Evolutionary conservation across 2,329 filamentous ascomycete genomes (phyloP).

Genomic region (Ceratocystis eucalypticola): DNA sequence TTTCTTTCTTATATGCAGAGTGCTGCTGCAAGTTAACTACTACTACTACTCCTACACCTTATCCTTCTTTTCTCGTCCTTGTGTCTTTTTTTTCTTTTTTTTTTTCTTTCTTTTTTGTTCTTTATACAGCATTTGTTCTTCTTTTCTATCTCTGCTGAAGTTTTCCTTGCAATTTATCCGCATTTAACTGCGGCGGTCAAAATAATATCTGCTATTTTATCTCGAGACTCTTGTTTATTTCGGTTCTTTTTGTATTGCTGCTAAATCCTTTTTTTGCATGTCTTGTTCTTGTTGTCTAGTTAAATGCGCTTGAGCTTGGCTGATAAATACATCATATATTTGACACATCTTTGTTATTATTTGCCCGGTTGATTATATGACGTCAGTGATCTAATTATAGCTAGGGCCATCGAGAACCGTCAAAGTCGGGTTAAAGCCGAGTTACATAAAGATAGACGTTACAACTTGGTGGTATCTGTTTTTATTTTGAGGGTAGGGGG

Average conservation of each 20-base stretch:
- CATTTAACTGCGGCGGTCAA: neutral
- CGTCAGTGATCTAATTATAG: no score
- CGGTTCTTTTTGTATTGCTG: neutral
- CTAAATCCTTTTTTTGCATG: neutral
- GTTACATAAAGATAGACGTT: neutral
- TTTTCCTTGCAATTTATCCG: neutral
- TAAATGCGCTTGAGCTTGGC: no score
- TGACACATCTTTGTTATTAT: no score
- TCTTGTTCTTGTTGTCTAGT: neutral
- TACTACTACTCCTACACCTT: neutral
- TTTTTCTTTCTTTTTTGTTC: neutral
- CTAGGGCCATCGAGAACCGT: no score
- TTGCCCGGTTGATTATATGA: no score
- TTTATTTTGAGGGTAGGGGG: no score
- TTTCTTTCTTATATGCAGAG: neutral
- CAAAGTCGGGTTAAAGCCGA: neutral
- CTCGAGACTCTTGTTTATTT: neutral
- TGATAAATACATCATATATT: no score
- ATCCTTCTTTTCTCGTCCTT: neutral
- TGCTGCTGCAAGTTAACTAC: neutral
- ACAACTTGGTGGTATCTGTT: neutral
- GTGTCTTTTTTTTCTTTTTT: neutral
- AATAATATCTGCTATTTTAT: constrained; percentile 3
- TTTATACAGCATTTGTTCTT: no score
- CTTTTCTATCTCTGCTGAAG: no score